Percentiles rank a stretch among this genome's conserved stretches.
Evolutionary conservation across 1,284 basidiomycete species (phyloP).

Genomic region (Phenoliferia sp.): DNA sequence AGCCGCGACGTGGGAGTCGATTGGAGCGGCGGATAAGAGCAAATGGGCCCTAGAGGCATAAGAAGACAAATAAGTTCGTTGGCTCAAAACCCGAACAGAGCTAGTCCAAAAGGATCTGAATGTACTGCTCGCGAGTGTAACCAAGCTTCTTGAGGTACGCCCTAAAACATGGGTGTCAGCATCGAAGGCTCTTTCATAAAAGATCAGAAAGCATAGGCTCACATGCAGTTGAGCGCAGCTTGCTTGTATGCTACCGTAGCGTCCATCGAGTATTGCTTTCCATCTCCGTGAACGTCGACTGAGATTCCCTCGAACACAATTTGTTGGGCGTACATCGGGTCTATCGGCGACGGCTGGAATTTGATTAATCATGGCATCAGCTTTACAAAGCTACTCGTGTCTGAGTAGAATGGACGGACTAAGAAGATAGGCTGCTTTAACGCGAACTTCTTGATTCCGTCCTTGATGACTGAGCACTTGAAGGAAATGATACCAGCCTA

Average conservation of each 20-base stretch:
- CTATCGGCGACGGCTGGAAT: constrained; percentile 62
- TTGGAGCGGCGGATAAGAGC: constrained; percentile 65
- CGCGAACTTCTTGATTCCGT: constrained; percentile 66
- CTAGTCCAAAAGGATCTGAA: not conserved
- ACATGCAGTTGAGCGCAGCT: constrained; percentile 66
- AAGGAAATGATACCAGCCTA: constrained; percentile 69
- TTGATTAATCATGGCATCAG: not conserved
- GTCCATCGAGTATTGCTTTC: constrained; percentile 71
- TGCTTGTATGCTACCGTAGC: constrained; percentile 73
- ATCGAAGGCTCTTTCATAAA: not conserved
- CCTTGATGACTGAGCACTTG: constrained; percentile 66
- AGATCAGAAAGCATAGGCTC: not conserved
- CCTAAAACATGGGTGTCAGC: not conserved
- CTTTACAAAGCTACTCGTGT: not conserved
- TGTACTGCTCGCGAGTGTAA: constrained; percentile 52
- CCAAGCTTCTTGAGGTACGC: constrained; percentile 54
- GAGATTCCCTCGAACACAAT: constrained; percentile 68
- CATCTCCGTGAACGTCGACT: constrained; percentile 59
- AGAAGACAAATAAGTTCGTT: not conserved
- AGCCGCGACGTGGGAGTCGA: constrained; percentile 69
- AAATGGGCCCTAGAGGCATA: constrained; percentile 51
- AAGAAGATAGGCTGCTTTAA: constrained; percentile 70
- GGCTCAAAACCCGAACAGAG: no score
- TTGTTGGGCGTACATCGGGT: constrained; percentile 66
- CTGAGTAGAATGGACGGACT: constrained; percentile 41